These are phyloP conservation scores for Hypoxylon sp. DNA, from an alignment of 2,329 filamentous ascomycete genomes.

Conservation along the genomic window DNA sequence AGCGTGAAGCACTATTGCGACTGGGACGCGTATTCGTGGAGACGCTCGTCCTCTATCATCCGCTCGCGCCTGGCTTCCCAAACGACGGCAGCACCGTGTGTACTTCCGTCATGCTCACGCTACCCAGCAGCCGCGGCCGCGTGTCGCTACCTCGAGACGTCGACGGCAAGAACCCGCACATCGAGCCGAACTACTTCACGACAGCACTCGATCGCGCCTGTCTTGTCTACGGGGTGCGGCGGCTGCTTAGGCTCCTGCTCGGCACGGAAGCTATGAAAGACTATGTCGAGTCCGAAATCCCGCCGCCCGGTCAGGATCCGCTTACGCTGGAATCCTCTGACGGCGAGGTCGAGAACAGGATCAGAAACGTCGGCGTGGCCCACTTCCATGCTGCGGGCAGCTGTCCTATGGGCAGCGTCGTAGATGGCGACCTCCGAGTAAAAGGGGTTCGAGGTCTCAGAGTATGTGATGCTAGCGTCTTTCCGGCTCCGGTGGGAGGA, in stretches of 20 bases:
- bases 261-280: constrained; percentile 34
- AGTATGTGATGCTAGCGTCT: constrained; percentile 57
- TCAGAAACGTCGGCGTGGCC: constrained; percentile 36
- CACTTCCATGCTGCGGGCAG: constrained; percentile 51
- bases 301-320: constrained; percentile 29
- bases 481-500: constrained; percentile 57
- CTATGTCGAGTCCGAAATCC: constrained; percentile 49
- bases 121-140: constrained; percentile 15
- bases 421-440: constrained; percentile 55
- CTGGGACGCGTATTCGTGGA: constrained; percentile 28
- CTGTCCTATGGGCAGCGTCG: constrained; percentile 55
- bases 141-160: constrained; percentile 11
- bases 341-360: constrained; percentile 49
- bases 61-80: constrained; percentile 15
- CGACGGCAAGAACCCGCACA: constrained; percentile 1
- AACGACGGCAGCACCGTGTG: constrained; percentile 17
- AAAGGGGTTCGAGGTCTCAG: constrained; percentile 56
- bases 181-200: constrained; percentile 50
- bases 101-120: constrained; percentile 16
- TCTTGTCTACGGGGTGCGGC: constrained; percentile 44
- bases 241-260: constrained; percentile 44
- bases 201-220: constrained; percentile 50
- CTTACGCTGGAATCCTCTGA: constrained; percentile 46
- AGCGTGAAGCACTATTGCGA: constrained; percentile 18
- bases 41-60: constrained; percentile 22